A percentile compares a stretch with the other conserved stretches of the same genome.
Conservation (phyloP, 768 basidiomycete genomes). For the Wakefieldia striispora region DNA sequence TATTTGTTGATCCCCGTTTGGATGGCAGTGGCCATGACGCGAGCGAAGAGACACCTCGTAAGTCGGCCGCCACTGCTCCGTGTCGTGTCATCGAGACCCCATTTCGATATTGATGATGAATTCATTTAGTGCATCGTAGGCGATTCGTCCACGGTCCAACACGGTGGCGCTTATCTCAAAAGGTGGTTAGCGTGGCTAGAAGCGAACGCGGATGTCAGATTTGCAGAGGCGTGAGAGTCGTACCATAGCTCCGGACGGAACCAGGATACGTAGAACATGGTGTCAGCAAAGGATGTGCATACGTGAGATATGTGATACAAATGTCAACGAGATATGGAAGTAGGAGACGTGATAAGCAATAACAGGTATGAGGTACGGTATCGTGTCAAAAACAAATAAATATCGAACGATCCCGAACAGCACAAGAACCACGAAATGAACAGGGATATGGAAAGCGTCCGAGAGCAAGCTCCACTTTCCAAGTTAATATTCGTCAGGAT, state of each 20-base stretch:
- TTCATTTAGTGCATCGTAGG: constrained; percentile 78
- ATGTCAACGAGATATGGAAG: no score
- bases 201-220: constrained; percentile 84
- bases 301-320: constrained; percentile 5
- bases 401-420: not conserved
- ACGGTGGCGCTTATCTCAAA: constrained; percentile 82
- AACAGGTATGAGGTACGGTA: not conserved
- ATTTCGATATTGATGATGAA: no score
- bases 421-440: not conserved
- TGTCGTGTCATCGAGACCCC: not conserved
- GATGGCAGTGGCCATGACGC: constrained; percentile 79
- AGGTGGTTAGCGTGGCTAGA: constrained; percentile 93
- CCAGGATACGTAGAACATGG: not conserved
- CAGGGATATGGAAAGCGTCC: no score
- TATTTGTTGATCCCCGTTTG: no score
- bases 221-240: constrained; percentile 52
- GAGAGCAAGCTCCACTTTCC: constrained; percentile 12
- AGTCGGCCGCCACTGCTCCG: constrained; percentile 23
- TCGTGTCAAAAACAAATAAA: constrained; percentile 9
- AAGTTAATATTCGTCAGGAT: constrained; percentile 68
- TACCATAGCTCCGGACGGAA: not conserved
- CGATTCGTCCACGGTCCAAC: constrained; percentile 86
- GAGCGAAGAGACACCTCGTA: constrained; percentile 85
- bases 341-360: not conserved
- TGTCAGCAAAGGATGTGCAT: not conserved